Evolutionary conservation across 495 filamentous ascomycete species (phyloP).

Genomic region (Penicillium longicatenatum): DNA sequence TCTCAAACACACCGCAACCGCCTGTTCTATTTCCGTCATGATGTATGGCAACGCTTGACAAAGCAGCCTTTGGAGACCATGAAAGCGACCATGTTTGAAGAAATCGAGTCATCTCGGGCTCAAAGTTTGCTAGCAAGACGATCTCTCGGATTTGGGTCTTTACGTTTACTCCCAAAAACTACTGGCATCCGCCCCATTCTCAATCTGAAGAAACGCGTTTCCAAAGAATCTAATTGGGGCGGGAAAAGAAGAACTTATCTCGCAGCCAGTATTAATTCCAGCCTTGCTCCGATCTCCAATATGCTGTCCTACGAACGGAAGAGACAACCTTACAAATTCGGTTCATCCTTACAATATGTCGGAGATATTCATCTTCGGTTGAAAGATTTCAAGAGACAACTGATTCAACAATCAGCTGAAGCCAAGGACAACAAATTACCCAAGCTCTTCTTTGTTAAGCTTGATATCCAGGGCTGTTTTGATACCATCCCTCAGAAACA

Average conservation of each 20-base stretch:
- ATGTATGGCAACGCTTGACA: constrained; percentile 78
- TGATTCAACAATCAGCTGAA: constrained; percentile 13
- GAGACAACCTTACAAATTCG: constrained; percentile 61
- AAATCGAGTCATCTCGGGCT: constrained; percentile 62
- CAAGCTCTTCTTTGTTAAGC: constrained; percentile 79
- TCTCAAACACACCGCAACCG: constrained; percentile 77
- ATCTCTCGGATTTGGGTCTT: constrained; percentile 70
- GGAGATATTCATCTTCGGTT: constrained; percentile 79
- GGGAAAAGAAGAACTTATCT: constrained; percentile 51
- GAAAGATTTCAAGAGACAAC: constrained; percentile 61
- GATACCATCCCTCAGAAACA: constrained; percentile 87
- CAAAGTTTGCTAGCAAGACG: constrained; percentile 59
- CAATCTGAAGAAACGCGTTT: constrained; percentile 70
- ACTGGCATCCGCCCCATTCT: constrained; percentile 76
- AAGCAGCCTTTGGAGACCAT: constrained; percentile 71
- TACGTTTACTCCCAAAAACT: constrained; percentile 80
- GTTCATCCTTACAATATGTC: constrained; percentile 76
- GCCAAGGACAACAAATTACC: constrained; percentile 2
- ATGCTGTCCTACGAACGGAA: constrained; percentile 77
- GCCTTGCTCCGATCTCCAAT: constrained; percentile 72
- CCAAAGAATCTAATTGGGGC: constrained; percentile 44
- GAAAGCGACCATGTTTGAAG: constrained; percentile 77
- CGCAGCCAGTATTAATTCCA: constrained; percentile 77
- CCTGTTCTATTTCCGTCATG: constrained; percentile 93
- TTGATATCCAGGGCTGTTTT: constrained; percentile 91